phyloP scores from a whole-genome alignment of 1,284 basidiomycete genomes.

The Inonotus hispidus region DNA sequence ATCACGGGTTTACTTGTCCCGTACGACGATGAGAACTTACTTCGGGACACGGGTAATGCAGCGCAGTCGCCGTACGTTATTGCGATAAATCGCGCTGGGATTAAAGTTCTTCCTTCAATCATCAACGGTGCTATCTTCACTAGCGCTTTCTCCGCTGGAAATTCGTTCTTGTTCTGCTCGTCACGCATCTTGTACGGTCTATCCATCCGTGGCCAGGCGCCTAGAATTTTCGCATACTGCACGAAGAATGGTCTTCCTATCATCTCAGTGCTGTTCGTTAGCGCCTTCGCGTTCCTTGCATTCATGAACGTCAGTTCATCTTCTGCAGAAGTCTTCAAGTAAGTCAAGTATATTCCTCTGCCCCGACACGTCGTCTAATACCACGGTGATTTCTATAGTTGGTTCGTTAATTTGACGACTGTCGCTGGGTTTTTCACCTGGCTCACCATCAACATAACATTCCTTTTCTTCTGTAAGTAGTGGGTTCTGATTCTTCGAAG shows the following conservation, averaged over 20 bases:
- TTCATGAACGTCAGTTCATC: constrained; percentile 42
- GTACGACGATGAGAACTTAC: constrained; percentile 56
- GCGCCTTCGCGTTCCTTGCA: constrained; percentile 41
- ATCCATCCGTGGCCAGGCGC: constrained; percentile 71
- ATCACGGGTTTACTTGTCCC: constrained; percentile 80
- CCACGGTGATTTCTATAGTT: constrained; percentile 37
- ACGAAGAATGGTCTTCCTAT: constrained; percentile 73
- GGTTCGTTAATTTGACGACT: constrained; percentile 54
- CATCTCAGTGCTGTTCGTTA: constrained; percentile 31
- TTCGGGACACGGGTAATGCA: constrained; percentile 50
- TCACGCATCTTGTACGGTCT: constrained; percentile 83
- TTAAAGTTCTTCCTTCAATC: constrained; percentile 66
- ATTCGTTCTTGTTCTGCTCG: constrained; percentile 74
- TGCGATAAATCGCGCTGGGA: constrained; percentile 71
- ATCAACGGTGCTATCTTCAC: constrained; percentile 66
- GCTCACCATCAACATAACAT: constrained; percentile 68
- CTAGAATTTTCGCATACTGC: constrained; percentile 55
- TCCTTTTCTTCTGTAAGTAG: constrained; percentile 62
- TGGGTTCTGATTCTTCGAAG: constrained; percentile 25
- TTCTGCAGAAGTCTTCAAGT: constrained; percentile 35
- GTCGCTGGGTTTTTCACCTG: constrained; percentile 63
- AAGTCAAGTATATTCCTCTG: constrained; percentile 18
- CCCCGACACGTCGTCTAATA: constrained; percentile 12
- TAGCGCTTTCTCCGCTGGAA: constrained; percentile 81
- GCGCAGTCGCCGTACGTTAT: constrained; percentile 78